phyloP scores from a whole-genome alignment of 768 basidiomycete genomes.

The Phlebiopsis gigantea region DNA sequence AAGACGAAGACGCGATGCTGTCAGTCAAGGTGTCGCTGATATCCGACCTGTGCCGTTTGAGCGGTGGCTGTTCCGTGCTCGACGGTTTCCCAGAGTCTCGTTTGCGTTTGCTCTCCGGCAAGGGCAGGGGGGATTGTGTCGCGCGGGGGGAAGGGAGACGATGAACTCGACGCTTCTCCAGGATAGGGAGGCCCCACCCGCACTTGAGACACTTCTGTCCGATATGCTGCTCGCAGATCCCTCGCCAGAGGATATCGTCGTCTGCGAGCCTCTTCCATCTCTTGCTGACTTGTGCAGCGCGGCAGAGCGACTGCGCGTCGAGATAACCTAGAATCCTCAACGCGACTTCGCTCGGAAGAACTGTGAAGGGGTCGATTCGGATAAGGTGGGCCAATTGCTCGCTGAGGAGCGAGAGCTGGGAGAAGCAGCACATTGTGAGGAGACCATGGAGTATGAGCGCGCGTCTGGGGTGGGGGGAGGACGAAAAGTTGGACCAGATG shows the following conservation, averaged over 20 bases:
- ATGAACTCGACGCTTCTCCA: constrained; percentile 65
- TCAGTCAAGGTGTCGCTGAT: background rate
- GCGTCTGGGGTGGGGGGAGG: constrained; percentile 84
- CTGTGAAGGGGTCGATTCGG: constrained; percentile 89
- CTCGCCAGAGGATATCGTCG: constrained; percentile 92
- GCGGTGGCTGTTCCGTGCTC: constrained; percentile 26
- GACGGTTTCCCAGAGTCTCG: constrained; percentile 30
- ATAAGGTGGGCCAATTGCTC: constrained; percentile 90
- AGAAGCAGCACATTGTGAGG: constrained; percentile 99
- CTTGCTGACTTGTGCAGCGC: constrained; percentile 85
- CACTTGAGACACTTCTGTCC: constrained; percentile 95
- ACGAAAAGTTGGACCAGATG: constrained; percentile 96
- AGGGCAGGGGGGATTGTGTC: constrained; percentile 19
- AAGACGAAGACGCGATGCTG: background rate
- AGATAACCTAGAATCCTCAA: constrained; percentile 85
- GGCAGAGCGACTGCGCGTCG: constrained; percentile 89
- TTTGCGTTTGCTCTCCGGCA: constrained; percentile 26
- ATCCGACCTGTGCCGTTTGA: constrained; percentile 49
- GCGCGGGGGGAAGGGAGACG: constrained; percentile 31
- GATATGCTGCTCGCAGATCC: constrained; percentile 98
- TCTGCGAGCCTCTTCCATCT: constrained; percentile 88
- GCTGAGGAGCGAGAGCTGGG: constrained; percentile 92
- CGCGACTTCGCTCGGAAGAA: constrained; percentile 86
- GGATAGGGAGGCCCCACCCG: constrained; percentile 92
- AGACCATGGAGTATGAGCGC: constrained; percentile 94